Evolutionary conservation across 2,329 filamentous ascomycete genomes (phyloP).

Genomic region (Leptographium procerum): DNA sequence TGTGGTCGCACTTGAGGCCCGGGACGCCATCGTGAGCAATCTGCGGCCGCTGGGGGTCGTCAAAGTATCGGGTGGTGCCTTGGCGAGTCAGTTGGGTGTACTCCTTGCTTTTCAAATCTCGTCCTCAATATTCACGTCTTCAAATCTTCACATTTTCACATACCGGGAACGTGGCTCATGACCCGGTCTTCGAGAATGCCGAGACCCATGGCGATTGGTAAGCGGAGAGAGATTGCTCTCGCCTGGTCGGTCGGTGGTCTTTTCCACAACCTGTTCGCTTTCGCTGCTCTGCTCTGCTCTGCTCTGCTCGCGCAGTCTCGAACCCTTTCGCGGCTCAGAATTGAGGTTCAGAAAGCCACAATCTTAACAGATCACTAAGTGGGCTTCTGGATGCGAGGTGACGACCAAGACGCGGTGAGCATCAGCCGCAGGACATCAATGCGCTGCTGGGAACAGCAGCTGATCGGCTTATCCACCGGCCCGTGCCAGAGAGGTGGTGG

Average conservation of each 20-base stretch:
- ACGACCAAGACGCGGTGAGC: not conserved
- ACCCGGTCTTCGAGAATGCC: conserved; percentile 60
- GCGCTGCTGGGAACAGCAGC: not conserved
- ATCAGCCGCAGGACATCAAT: not conserved
- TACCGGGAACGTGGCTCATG: conserved; percentile 65
- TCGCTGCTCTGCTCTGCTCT: too few species aligned
- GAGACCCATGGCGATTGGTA: conserved; percentile 45
- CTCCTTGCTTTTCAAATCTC: not conserved
- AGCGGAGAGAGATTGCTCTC: not conserved
- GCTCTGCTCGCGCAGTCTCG: too few species aligned
- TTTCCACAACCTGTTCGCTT: too few species aligned
- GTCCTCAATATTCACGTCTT: too few species aligned
- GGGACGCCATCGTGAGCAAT: conserved; percentile 25
- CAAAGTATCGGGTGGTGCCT: conserved; percentile 53
- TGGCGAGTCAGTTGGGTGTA: not conserved
- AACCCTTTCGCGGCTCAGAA: too few species aligned
- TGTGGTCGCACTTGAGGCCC: conserved; percentile 60
- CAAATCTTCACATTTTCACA: conserved; percentile 13
- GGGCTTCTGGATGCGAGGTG: not conserved
- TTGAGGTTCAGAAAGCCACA: not conserved
- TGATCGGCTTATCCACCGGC: not conserved
- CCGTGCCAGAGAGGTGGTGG: not conserved
- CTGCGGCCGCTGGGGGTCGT: conserved; percentile 41
- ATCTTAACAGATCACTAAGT: too few species aligned
- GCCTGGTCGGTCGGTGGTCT: too few species aligned